A percentile compares a stretch with the other conserved stretches of the same genome.
Evolutionary conservation across 768 basidiomycete species (phyloP).

Genomic region (Hygrocybe coccinea): DNA sequence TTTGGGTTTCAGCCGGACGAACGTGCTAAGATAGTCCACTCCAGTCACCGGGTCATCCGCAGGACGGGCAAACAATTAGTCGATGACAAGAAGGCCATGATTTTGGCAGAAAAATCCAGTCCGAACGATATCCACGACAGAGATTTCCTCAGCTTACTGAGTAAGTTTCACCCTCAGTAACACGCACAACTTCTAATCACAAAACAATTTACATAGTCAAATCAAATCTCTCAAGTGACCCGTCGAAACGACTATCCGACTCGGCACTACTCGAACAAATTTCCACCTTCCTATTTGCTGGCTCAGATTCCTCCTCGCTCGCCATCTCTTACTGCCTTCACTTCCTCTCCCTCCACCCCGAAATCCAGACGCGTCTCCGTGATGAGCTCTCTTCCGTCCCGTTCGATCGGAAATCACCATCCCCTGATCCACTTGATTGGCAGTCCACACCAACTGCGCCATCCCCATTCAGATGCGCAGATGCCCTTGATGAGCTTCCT

Average conservation of each 20-base stretch:
- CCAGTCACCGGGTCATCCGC: slow-evolving; percentile 37
- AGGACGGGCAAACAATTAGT: slow-evolving; percentile 41
- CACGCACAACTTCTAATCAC: background rate
- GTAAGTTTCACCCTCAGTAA: slow-evolving; percentile 27
- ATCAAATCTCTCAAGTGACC: slow-evolving; percentile 49
- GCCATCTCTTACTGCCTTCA: slow-evolving; percentile 57
- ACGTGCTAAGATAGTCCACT: slow-evolving; percentile 33
- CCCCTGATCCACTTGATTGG: slow-evolving; percentile 7
- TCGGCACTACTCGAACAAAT: slow-evolving; percentile 58
- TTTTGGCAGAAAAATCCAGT: slow-evolving; percentile 33
- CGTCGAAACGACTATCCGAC: slow-evolving; percentile 49
- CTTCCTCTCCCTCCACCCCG: slow-evolving; percentile 49
- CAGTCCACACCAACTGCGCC: slow-evolving; percentile 7
- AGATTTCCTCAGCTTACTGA: slow-evolving; percentile 46
- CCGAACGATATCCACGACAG: slow-evolving; percentile 32
- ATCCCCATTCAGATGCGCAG: slow-evolving; percentile 14
- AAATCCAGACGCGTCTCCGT: slow-evolving; percentile 51
- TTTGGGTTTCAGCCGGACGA: slow-evolving; percentile 36
- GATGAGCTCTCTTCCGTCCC: slow-evolving; percentile 38
- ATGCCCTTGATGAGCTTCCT: slow-evolving; percentile 39
- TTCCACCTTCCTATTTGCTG: slow-evolving; percentile 60
- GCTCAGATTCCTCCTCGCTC: slow-evolving; percentile 56
- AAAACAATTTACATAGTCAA: slow-evolving; percentile 41
- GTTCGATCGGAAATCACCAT: slow-evolving; percentile 6
- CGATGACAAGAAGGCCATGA: slow-evolving; percentile 36